Base-by-base conservation (phyloP, 345 rosid species). In the Draba incana region DNA sequence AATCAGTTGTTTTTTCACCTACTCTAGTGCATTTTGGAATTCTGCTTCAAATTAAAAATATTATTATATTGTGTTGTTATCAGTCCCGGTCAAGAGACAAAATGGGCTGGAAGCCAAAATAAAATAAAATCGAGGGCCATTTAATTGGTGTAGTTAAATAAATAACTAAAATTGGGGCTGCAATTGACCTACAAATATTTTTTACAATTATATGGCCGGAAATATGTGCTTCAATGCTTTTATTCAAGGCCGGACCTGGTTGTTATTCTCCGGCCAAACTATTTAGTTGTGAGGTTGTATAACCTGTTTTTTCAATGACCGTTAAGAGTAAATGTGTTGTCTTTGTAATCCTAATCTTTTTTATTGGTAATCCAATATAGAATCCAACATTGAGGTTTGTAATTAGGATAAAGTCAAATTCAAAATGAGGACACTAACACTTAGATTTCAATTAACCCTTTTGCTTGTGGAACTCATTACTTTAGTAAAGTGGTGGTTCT, bases 341-440 rank as follows among this genome's bases (percentile, higher is more conserved):
- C 6, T 49, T 51, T 38, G 11, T 20, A 20, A 20, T 20, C 20
- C 20, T 20, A 20, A 20, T 20, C n/a, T 20, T 20, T 20, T 20
- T 20, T 20, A 35, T 25, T 45, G 62, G 43, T 55, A 56, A 72
- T 57, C 51, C 51, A 64, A 38, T 64, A 53, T 30, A 56, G 20
- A 72, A 39, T 47, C 35, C 27, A 57, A 15, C 10, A 57, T 30
- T 57, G n/a, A 64, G 59, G 70, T 64, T 71, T 56, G 45, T 24
- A 11, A 72, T 30, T 41, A 55, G 16, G 39, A 64, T 57, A 57
- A 23, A 14, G 23, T 6, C 33, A 63, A 6, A 3, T 37, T 45
- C 12, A 20, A 12, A 71, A 71, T 46, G 70, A 54, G 8, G 8
- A 54, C 27, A 55, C 13, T 48, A 8, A 39, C 6, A 42, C 16